phyloP scores from a whole-genome alignment of 208 protist species.

The Phytomonas francai region DNA sequence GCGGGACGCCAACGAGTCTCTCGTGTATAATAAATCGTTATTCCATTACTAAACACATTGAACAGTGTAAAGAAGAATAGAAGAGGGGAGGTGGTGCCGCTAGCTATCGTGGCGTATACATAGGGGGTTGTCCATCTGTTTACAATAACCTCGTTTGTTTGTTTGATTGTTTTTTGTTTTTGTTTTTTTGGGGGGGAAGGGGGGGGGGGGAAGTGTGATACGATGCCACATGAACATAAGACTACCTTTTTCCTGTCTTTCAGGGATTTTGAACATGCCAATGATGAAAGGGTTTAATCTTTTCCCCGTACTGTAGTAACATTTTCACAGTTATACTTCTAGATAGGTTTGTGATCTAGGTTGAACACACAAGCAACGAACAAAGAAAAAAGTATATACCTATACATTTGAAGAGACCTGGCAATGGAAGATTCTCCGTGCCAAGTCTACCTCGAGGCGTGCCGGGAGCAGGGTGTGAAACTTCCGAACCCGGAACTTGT shows the following conservation, averaged over 20 bases:
- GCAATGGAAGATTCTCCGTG: slow-evolving; percentile 50
- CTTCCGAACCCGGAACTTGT: slow-evolving; percentile 68
- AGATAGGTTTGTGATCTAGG: not conserved
- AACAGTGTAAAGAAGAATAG: not conserved
- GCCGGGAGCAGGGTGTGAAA: slow-evolving; percentile 75
- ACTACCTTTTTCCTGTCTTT: not conserved
- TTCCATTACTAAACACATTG: slow-evolving; percentile 25
- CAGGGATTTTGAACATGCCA: slow-evolving; percentile 2
- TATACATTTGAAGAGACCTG: slow-evolving; percentile 6
- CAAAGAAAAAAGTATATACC: not conserved
- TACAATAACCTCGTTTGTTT: not conserved
- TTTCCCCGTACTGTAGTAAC: not conserved
- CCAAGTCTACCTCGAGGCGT: slow-evolving; percentile 55
- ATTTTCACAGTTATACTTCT: not conserved
- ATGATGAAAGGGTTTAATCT: not conserved
- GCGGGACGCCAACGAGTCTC: slow-evolving; percentile 9
- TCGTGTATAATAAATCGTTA: slow-evolving; percentile 16
- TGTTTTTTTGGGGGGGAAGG: slow-evolving; percentile 12
- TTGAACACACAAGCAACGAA: slow-evolving; percentile 13
- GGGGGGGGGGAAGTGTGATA: too few species aligned
- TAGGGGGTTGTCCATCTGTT: not conserved
- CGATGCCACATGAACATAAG: too few species aligned
- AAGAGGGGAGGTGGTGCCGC: not conserved
- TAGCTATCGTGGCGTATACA: not conserved
- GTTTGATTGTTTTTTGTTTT: slow-evolving; percentile 1